These are phyloP conservation scores for Sanghuangporus baumii DNA, from an alignment of 1,284 basidiomycete genomes.

Conservation along the genomic window DNA sequence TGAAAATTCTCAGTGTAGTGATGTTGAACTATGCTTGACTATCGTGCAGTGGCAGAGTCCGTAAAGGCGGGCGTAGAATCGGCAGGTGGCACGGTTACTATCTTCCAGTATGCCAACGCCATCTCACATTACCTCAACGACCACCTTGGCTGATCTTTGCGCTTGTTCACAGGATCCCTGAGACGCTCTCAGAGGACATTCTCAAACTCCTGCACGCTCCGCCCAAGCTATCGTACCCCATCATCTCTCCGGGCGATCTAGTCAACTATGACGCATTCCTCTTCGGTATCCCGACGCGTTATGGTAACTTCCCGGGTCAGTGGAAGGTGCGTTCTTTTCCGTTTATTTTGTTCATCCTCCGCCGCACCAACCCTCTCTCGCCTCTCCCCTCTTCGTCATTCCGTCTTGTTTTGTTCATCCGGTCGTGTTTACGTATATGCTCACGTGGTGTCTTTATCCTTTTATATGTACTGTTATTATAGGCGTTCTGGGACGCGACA, in stretches of 20 bases:
- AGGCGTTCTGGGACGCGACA: conserved; percentile 81
- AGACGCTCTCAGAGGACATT: conserved; percentile 80
- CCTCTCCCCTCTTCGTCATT: background rate
- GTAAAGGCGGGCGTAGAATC: conserved; percentile 66
- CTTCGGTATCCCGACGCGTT: conserved; percentile 77
- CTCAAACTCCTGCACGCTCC: conserved; percentile 75
- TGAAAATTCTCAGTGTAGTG: conserved; percentile 18
- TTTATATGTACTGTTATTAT: background rate
- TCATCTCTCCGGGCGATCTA: conserved; percentile 65
- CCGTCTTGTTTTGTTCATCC: background rate
- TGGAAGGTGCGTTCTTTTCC: conserved; percentile 53
- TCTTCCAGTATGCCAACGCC: conserved; percentile 60
- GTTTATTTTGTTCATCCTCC: background rate
- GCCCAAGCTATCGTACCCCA: conserved; percentile 64
- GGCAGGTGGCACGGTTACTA: conserved; percentile 66
- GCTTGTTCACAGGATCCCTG: conserved; percentile 52
- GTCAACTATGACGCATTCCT: conserved; percentile 61
- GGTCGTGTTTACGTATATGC: background rate
- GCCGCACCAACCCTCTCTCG: background rate
- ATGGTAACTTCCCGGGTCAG: conserved; percentile 63
- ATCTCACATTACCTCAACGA: conserved; percentile 4
- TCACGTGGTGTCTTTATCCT: background rate
- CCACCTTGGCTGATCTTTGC: background rate
- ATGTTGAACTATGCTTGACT: background rate
- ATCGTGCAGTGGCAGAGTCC: conserved; percentile 67